Evolutionary conservation across 2,329 filamentous ascomycete genomes (phyloP).

Genomic region (Plenodomus lindquistii): DNA sequence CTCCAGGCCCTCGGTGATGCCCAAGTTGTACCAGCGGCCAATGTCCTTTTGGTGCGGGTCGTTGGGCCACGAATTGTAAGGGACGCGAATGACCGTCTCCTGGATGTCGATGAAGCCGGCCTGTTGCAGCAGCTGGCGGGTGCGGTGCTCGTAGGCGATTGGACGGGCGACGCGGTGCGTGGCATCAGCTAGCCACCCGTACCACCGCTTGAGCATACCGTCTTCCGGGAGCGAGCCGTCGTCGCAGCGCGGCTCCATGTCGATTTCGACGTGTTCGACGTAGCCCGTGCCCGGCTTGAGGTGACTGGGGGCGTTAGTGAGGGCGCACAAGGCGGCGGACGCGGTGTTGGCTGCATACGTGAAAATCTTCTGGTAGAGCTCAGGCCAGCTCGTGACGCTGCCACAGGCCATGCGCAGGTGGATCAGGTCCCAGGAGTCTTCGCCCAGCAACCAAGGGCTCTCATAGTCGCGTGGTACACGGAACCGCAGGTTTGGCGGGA

Average conservation of each 20-base stretch:
- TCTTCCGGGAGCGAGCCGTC: slow-evolving; percentile 63
- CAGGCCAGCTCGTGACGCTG: slow-evolving; percentile 74
- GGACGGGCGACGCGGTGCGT: slow-evolving; percentile 68
- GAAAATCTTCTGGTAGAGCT: slow-evolving; percentile 72
- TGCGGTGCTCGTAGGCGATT: slow-evolving; percentile 67
- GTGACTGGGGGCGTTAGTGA: slow-evolving; percentile 59
- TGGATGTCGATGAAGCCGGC: slow-evolving; percentile 81
- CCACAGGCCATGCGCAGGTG: slow-evolving; percentile 80
- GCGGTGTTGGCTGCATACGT: slow-evolving; percentile 52
- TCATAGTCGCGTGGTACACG: slow-evolving; percentile 75
- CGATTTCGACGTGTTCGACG: slow-evolving; percentile 88
- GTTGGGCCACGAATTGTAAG: slow-evolving; percentile 73
- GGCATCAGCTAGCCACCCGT: slow-evolving; percentile 66
- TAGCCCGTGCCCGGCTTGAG: slow-evolving; percentile 74
- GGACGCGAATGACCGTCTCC: slow-evolving; percentile 69
- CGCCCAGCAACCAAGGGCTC: slow-evolving; percentile 69
- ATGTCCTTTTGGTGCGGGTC: slow-evolving; percentile 68
- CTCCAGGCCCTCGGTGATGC: slow-evolving; percentile 72
- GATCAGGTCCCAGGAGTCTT: slow-evolving; percentile 78
- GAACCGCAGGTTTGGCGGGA: slow-evolving; percentile 71
- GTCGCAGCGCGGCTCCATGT: slow-evolving; percentile 75
- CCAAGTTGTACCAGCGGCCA: slow-evolving; percentile 82
- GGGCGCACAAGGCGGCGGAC: slow-evolving; percentile 1
- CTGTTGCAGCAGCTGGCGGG: slow-evolving; percentile 62
- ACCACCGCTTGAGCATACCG: slow-evolving; percentile 70